Conservation (phyloP, 805 yeast species). For the Suhomyces sp. region DNA sequence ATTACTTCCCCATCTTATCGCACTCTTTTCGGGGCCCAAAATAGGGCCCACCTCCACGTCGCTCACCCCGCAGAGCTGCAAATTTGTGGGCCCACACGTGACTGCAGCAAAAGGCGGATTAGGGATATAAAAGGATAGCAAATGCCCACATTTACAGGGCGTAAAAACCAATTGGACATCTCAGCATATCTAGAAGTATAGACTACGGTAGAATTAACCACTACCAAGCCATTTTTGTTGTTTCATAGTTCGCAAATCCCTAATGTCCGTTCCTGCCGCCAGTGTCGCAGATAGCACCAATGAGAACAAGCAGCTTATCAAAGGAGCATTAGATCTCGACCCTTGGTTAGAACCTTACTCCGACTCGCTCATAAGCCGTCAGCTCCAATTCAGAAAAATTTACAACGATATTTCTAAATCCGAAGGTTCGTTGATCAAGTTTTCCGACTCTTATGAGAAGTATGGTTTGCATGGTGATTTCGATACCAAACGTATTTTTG, state of each 20-base stretch:
- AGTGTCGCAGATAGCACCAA: background rate
- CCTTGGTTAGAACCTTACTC: constrained; percentile 85
- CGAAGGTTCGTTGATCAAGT: constrained; percentile 58
- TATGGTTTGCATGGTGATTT: constrained; percentile 73
- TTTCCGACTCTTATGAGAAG: constrained; percentile 71
- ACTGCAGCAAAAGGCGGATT: background rate
- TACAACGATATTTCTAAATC: constrained; percentile 46
- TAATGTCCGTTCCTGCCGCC: background rate
- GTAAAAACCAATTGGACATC: background rate
- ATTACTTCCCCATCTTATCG: background rate
- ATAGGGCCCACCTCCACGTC: background rate
- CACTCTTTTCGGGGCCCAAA: background rate
- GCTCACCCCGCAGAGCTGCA: constrained; percentile 1
- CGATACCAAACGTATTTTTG: constrained; percentile 51
- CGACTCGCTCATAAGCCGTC: constrained; percentile 65
- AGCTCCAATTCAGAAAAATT: constrained; percentile 66
- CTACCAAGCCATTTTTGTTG: background rate
- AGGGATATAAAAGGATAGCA: constrained; percentile 1
- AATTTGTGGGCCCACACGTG: constrained; percentile 1
- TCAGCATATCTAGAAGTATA: background rate
- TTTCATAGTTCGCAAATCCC: background rate
- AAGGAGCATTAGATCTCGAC: constrained; percentile 69
- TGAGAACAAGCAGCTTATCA: constrained; percentile 20
- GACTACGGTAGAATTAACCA: background rate
- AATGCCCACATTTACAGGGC: background rate